Evolutionary conservation across 257 asterid species (phyloP).

Genomic region (Penstemon newberryi): DNA sequence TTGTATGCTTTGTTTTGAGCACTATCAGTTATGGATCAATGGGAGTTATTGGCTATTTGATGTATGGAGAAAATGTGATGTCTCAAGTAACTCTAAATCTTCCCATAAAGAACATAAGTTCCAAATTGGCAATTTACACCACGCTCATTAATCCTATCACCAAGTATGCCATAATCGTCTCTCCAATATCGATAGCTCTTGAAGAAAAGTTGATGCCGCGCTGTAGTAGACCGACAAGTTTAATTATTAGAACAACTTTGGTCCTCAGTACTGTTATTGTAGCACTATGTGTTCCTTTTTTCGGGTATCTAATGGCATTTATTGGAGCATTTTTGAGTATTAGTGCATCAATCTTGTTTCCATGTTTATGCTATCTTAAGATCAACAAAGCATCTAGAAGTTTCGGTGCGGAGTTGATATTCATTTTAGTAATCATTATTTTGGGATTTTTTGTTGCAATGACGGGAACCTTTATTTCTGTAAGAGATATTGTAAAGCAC

Average conservation of each 20-base stretch:
- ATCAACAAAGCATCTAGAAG: slow-evolving; percentile 26
- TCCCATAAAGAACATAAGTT: slow-evolving; percentile 33
- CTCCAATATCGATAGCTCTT: slow-evolving; percentile 28
- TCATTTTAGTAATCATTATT: slow-evolving; percentile 25
- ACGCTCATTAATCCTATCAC: slow-evolving; percentile 48
- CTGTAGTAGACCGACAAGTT: neutral
- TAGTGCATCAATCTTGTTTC: slow-evolving; percentile 39
- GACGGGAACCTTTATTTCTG: slow-evolving; percentile 38
- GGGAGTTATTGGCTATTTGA: slow-evolving; percentile 48
- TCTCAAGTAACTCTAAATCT: slow-evolving; percentile 55
- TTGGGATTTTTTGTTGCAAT: slow-evolving; percentile 33
- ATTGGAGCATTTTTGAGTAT: slow-evolving; percentile 41
- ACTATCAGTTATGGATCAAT: slow-evolving; percentile 47
- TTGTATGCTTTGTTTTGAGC: slow-evolving; percentile 45
- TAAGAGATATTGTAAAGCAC: slow-evolving; percentile 34
- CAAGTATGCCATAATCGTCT: slow-evolving; percentile 40
- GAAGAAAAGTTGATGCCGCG: slow-evolving; percentile 21
- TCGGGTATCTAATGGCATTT: slow-evolving; percentile 50
- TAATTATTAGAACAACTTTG: neutral
- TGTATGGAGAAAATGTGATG: slow-evolving; percentile 47
- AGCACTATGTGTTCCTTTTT: slow-evolving; percentile 22
- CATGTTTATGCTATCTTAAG: slow-evolving; percentile 48
- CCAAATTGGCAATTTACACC: slow-evolving; percentile 51
- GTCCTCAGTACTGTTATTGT: slow-evolving; percentile 1
- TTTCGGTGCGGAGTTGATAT: slow-evolving; percentile 27